Evolutionary conservation across 1,284 basidiomycete genomes (phyloP).

Genomic region (Sporisorium scitamineum): DNA sequence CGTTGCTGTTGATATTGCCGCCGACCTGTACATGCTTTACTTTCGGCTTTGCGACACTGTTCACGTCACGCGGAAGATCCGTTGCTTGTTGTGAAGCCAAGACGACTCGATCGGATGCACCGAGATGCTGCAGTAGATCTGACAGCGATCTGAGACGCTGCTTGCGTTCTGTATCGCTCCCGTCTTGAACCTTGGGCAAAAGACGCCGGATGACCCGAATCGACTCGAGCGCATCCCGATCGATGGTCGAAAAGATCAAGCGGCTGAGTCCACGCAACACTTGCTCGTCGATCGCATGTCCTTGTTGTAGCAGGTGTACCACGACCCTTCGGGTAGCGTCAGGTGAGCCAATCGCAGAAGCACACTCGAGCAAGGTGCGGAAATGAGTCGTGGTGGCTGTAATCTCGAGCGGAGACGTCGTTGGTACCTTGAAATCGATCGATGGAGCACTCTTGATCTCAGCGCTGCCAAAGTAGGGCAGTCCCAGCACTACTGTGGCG

Average conservation of each 20-base stretch:
- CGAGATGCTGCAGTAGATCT: slow-evolving; percentile 18
- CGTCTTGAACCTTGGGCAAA: neutral
- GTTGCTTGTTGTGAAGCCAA: slow-evolving; percentile 23
- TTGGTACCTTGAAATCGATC: slow-evolving; percentile 8
- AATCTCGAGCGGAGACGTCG: neutral
- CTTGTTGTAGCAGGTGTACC: slow-evolving; percentile 24
- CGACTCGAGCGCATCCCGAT: slow-evolving; percentile 33
- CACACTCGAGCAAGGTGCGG: slow-evolving; percentile 36
- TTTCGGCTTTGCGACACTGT: neutral
- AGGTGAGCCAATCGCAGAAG: slow-evolving; percentile 21
- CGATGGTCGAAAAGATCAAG: slow-evolving; percentile 38
- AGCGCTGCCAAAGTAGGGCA: slow-evolving; percentile 33
- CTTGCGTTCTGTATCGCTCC: neutral
- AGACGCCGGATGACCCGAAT: slow-evolving; percentile 19
- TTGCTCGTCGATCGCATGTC: slow-evolving; percentile 20
- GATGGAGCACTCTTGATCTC: slow-evolving; percentile 7
- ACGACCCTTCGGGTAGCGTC: slow-evolving; percentile 26
- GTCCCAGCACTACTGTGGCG: slow-evolving; percentile 17
- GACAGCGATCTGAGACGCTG: slow-evolving; percentile 21
- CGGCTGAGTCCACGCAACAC: slow-evolving; percentile 27
- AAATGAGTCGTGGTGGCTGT: slow-evolving; percentile 26
- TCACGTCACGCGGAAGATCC: slow-evolving; percentile 3
- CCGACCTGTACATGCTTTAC: neutral
- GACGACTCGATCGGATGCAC: slow-evolving; percentile 13
- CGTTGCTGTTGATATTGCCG: neutral